Evolutionary conservation across 2,329 filamentous ascomycete genomes (phyloP).

Genomic region (Aspergillus sp.): DNA sequence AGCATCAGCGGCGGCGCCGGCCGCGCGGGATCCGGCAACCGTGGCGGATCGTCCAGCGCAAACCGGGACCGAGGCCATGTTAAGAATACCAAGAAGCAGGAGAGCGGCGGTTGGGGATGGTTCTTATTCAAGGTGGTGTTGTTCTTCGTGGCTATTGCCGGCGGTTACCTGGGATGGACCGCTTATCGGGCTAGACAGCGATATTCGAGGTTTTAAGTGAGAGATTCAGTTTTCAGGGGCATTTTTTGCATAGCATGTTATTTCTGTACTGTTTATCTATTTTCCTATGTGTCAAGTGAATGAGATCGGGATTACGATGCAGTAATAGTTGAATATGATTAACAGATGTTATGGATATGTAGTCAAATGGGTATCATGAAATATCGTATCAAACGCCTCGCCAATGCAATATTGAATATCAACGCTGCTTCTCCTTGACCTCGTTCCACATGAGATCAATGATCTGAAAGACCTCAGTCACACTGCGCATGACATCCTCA

Average conservation of each 20-base stretch:
- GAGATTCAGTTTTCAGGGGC: conserved; percentile 3
- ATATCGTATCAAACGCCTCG: not conserved
- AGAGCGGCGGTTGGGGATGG: conserved; percentile 53
- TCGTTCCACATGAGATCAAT: conserved; percentile 75
- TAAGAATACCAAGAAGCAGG: conserved; percentile 11
- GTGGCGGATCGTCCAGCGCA: conserved; percentile 12
- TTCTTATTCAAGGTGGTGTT: conserved; percentile 76
- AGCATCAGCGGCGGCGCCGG: conserved; percentile 32
- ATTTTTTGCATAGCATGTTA: not conserved
- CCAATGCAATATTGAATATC: conserved; percentile 1
- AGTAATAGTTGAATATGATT: too few relatives aligned
- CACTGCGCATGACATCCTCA: conserved; percentile 61
- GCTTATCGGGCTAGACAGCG: conserved; percentile 61
- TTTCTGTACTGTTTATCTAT: not conserved
- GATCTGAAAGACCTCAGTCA: conserved; percentile 87
- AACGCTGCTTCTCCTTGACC: conserved; percentile 31
- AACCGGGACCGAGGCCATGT: conserved; percentile 15
- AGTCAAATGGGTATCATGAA: conserved; percentile 4
- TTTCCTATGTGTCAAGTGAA: too few relatives aligned
- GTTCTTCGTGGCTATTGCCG: conserved; percentile 61
- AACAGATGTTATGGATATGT: too few relatives aligned
- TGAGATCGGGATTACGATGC: too few relatives aligned
- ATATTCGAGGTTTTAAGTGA: conserved; percentile 29
- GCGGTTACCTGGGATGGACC: conserved; percentile 78
- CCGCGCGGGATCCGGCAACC: conserved; percentile 12